Conservation (phyloP, 1,284 basidiomycete genomes). For the Kalmanozyma brasiliensis region DNA sequence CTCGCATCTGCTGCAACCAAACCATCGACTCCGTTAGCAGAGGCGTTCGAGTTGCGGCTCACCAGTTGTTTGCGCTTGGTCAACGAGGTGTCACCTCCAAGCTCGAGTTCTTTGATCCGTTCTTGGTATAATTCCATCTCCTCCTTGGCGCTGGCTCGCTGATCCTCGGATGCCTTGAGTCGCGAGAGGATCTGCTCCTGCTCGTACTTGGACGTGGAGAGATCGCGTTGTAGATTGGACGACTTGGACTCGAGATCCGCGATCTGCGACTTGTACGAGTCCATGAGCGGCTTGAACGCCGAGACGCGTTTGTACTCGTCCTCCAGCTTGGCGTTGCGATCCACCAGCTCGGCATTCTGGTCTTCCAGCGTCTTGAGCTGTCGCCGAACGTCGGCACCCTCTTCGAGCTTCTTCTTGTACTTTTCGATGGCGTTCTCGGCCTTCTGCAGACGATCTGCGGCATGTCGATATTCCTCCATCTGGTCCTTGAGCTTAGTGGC, state of each 20-base stretch:
- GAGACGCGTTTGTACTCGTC: slow-evolving; percentile 88
- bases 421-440: slow-evolving; percentile 98
- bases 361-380: slow-evolving; percentile 87
- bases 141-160: slow-evolving; percentile 82
- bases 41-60: slow-evolving; percentile 41
- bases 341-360: slow-evolving; percentile 89
- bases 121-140: slow-evolving; percentile 89
- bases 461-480: slow-evolving; percentile 82
- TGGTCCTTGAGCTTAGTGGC: slow-evolving; percentile 85
- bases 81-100: slow-evolving; percentile 68
- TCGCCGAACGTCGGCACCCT: slow-evolving; percentile 85
- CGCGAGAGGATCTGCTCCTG: slow-evolving; percentile 51
- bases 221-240: slow-evolving; percentile 75
- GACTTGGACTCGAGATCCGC: slow-evolving; percentile 80
- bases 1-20: slow-evolving; percentile 43
- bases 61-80: slow-evolving; percentile 68
- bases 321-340: slow-evolving; percentile 88
- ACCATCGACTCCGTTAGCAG: slow-evolving; percentile 54
- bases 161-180: slow-evolving; percentile 71
- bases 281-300: slow-evolving; percentile 87
- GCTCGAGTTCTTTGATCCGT: slow-evolving; percentile 86
- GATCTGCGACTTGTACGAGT: slow-evolving; percentile 90
- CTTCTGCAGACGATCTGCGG: slow-evolving; percentile 88
- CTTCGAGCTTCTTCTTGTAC: slow-evolving; percentile 97
- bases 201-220: slow-evolving; percentile 53